Conservation (phyloP, 2,329 filamentous ascomycete genomes). For the Fonsecaea pugnacius region DNA sequence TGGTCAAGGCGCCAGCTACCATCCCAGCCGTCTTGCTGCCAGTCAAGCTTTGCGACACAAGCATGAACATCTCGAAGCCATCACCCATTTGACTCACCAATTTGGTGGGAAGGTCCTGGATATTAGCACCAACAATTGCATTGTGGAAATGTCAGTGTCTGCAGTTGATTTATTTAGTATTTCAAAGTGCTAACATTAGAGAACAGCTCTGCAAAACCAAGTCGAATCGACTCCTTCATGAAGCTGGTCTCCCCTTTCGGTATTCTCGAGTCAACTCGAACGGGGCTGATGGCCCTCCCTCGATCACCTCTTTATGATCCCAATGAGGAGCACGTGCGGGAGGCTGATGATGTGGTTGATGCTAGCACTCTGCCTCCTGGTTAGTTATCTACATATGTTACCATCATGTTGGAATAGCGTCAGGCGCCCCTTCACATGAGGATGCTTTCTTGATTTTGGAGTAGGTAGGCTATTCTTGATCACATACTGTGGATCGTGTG, state of each 20-base stretch:
- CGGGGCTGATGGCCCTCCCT: conserved; percentile 94
- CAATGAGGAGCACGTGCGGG: conserved; percentile 76
- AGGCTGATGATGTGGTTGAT: conserved; percentile 93
- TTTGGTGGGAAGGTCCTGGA: conserved; percentile 97
- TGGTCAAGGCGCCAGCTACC: conserved; percentile 67
- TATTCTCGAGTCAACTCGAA: conserved; percentile 92
- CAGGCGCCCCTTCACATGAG: conserved; percentile 9
- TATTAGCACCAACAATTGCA: conserved; percentile 98
- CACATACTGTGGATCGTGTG: conserved; percentile 2
- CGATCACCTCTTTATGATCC: conserved; percentile 82
- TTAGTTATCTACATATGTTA: conserved; percentile 45
- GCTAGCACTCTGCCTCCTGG: conserved; percentile 91
- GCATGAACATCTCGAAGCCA: conserved; percentile 94
- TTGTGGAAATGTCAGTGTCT: conserved; percentile 84
- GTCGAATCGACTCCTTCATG: conserved; percentile 94
- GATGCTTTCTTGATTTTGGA: conserved; percentile 10
- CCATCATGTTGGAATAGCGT: conserved; percentile 6
- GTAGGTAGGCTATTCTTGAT: conserved; percentile 7
- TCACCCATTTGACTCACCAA: conserved; percentile 95
- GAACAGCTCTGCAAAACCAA: conserved; percentile 82
- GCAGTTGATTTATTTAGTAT: conserved; percentile 31
- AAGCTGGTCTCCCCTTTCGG: conserved; percentile 94
- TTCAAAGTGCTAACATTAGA: conserved; percentile 20
- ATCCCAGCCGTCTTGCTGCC: conserved; percentile 81
- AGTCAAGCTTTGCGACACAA: conserved; percentile 94